A percentile compares a stretch with the other conserved stretches of the same genome.
These are phyloP conservation scores for Diaporthe sp. DNA, from an alignment of 2,329 filamentous ascomycete genomes.

Conservation along the genomic window DNA sequence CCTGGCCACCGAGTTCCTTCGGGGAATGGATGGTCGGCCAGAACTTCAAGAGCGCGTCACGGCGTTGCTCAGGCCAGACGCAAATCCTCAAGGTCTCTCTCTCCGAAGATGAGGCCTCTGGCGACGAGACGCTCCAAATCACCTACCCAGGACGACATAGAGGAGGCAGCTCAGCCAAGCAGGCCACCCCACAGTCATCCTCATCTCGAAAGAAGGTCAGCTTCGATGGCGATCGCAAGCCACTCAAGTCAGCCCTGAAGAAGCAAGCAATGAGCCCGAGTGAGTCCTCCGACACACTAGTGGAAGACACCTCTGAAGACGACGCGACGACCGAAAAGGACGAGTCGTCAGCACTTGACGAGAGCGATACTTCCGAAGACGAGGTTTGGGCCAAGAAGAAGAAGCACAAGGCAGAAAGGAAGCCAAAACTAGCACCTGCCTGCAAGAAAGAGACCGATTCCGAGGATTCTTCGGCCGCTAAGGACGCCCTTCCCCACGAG, in stretches of 20 bases:
- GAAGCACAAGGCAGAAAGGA: constrained; percentile 33
- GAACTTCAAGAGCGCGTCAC: constrained; percentile 41
- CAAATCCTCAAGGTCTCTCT: constrained; percentile 54
- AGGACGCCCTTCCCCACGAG: constrained; percentile 48
- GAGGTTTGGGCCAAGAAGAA: constrained; percentile 16
- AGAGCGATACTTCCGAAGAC: constrained; percentile 29
- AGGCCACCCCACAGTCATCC: neutral
- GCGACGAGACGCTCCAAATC: constrained; percentile 58
- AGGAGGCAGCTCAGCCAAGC: constrained; percentile 14
- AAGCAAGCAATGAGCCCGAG: constrained; percentile 37
- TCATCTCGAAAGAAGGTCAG: constrained; percentile 54
- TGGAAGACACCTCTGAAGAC: constrained; percentile 38
- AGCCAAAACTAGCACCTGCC: constrained; percentile 28
- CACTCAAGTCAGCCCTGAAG: constrained; percentile 52
- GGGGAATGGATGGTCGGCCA: constrained; percentile 53
- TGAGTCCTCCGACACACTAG: constrained; percentile 35
- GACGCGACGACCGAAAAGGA: constrained; percentile 27
- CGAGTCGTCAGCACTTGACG: constrained; percentile 31
- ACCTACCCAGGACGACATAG: constrained; percentile 57
- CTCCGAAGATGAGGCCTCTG: constrained; percentile 63
- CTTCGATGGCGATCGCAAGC: constrained; percentile 46
- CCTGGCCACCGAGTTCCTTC: constrained; percentile 50
- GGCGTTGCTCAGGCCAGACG: constrained; percentile 30
- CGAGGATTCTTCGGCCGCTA: constrained; percentile 32
- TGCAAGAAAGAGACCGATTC: constrained; percentile 32